Evolutionary conservation across 768 basidiomycete species (phyloP), one percentile per base, ranked within the genome.

Genomic region (Mycena latifolia): DNA sequence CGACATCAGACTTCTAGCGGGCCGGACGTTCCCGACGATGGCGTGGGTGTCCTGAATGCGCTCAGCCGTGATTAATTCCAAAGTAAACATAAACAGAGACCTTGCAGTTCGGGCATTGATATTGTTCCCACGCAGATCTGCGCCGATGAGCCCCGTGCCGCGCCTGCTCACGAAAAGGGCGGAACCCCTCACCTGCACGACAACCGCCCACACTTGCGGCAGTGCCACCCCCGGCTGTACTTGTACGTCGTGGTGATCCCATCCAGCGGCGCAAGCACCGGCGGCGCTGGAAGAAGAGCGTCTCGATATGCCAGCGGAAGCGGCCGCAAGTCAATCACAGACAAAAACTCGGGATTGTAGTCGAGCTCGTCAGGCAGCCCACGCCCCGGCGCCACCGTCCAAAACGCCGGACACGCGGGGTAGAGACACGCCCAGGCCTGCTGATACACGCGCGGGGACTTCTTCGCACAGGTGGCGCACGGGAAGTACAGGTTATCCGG

Each of bases 51-150:
- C 67, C 79, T 80, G 24, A 39, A 10, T 20, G n/a, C 55, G 35
- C 9, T n/a, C 11, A 53, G 24, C n/a, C 22, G 5, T 15, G 33
- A 12, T 14, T 7, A 35, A 15, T 18, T 8, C n/a, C n/a, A 55
- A 22, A 41, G 24, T 22, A 29, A 22, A 45, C 39, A 3, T 27
- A 66, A 8, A 59, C 41, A 31, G 35, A n/a, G 12, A 92, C 92
- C 20, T 80, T 71, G 73, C 92, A 94, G 61, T 81, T 71, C 33
- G 80, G 76, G 71, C 93, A 95, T 74, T 91, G 85, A 87, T 91
- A 93, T 53, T 83, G 72, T 72, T 92, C 86, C 92, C 92, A 93
- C 75, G 89, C 90, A 56, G 75, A 88, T 69, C 93, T 94, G 63
- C n/a, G 51, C 45, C 37, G 53, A 54, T 43, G 37, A 70, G 62